Conservation (phyloP, 2,329 filamentous ascomycete species). For the Pseudogymnoascus sp. region DNA sequence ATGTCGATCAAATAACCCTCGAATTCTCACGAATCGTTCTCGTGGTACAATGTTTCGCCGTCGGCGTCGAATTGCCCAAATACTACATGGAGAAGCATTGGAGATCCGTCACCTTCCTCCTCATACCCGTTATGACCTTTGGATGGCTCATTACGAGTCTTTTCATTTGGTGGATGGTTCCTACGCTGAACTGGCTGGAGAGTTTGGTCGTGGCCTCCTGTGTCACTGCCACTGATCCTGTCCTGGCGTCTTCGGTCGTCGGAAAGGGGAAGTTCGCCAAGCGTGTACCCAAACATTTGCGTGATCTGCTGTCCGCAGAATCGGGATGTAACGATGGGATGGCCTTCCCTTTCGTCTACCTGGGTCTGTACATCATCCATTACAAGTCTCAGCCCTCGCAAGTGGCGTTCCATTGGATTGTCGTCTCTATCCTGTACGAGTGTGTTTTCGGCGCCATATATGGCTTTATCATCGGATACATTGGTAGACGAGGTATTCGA, state of each 20-base stretch:
- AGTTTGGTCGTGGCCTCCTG: constrained; percentile 82
- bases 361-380: constrained; percentile 81
- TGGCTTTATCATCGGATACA: constrained; percentile 80
- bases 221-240: constrained; percentile 94
- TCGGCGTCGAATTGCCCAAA: constrained; percentile 82
- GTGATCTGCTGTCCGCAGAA: constrained; percentile 89
- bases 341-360: constrained; percentile 96
- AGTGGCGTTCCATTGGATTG: constrained; percentile 79
- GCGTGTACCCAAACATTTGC: constrained; percentile 91
- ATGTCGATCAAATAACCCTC: constrained; percentile 75
- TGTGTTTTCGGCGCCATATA: constrained; percentile 88
- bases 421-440: constrained; percentile 86
- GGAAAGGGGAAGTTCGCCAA: constrained; percentile 99
- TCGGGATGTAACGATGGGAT: constrained; percentile 99
- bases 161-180: constrained; percentile 87
- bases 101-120: constrained; percentile 79
- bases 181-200: constrained; percentile 77
- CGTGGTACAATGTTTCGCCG: constrained; percentile 86
- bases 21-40: constrained; percentile 85
- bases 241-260: constrained; percentile 93
- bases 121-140: constrained; percentile 94
- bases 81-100: constrained; percentile 98
- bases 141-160: constrained; percentile 90
- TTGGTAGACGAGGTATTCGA: constrained; percentile 84
- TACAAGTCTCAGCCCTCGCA: constrained; percentile 61